Percentiles rank a stretch among this genome's conserved stretches.
These are phyloP conservation scores for Deuterostichococcus epilithicus DNA, from an alignment of 139 green algal genomes.

Conservation along the genomic window DNA sequence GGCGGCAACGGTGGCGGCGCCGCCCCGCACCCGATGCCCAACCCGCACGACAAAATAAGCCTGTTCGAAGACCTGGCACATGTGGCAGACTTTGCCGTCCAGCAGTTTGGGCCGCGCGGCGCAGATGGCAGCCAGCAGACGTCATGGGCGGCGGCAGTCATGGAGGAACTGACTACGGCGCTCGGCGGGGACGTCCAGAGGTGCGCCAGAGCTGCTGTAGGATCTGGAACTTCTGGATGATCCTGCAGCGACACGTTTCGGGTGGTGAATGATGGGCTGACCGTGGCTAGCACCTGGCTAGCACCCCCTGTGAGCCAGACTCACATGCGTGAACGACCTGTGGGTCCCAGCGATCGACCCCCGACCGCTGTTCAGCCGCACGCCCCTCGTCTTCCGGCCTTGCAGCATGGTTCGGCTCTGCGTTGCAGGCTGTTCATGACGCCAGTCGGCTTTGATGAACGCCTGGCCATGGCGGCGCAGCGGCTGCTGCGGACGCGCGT, in stretches of 20 bases:
- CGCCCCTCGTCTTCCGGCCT: no score
- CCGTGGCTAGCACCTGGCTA: no score
- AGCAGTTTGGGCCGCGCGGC: background rate
- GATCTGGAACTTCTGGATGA: no score
- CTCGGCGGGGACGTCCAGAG: background rate
- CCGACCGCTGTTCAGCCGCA: no score
- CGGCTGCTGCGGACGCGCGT: background rate
- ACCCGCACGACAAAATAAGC: background rate
- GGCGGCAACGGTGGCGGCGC: background rate
- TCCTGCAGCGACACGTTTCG: no score
- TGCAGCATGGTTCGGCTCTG: no score
- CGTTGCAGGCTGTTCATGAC: background rate
- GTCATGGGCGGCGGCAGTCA: background rate
- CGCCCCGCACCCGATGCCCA: background rate
- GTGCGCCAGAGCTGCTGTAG: no score
- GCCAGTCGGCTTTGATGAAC: background rate
- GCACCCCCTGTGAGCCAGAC: no score
- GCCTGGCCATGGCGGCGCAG: background rate
- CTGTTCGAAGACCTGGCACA: background rate
- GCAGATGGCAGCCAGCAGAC: background rate
- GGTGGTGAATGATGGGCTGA: no score
- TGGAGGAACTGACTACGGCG: background rate
- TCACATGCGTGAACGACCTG: no score
- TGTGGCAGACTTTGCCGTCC: background rate
- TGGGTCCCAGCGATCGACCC: no score